A percentile compares a stretch with the other conserved stretches of the same genome.
phyloP scores from a whole-genome alignment of 1,139 yeast genomes.

The Yueomyces sp. region DNA sequence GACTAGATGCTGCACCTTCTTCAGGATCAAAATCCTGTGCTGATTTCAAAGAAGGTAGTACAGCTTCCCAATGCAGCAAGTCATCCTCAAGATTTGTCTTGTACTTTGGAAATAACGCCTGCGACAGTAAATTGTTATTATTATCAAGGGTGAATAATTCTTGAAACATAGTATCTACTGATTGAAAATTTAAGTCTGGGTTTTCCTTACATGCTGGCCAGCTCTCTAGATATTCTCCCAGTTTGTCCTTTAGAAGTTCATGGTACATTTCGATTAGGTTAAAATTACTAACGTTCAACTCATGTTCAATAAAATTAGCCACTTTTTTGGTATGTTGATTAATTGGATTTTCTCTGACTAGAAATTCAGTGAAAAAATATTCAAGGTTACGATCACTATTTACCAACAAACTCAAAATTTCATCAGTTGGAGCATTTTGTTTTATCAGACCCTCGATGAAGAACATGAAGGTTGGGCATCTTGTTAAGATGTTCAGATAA shows the following conservation, averaged over 20 bases:
- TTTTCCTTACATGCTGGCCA: conserved; percentile 18
- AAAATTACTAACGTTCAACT: conserved; percentile 16
- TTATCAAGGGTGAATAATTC: conserved; percentile 23
- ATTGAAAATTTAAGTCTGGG: conserved; percentile 16
- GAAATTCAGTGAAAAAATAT: conserved; percentile 22
- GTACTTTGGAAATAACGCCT: conserved; percentile 20
- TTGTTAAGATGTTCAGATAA: conserved; percentile 30
- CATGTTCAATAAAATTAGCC: conserved; percentile 15
- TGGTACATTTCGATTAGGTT: conserved; percentile 22
- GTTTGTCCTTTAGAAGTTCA: conserved; percentile 16
- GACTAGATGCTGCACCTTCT: conserved; percentile 3
- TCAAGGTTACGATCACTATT: conserved; percentile 16
- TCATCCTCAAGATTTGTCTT: conserved; percentile 22
- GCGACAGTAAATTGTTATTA: conserved; percentile 20
- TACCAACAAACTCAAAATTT: conserved; percentile 15
- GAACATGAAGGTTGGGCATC: conserved; percentile 35
- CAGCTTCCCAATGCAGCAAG: conserved; percentile 20
- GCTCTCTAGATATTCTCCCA: conserved; percentile 11
- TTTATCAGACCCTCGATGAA: conserved; percentile 26
- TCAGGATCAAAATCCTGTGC: conserved; percentile 1
- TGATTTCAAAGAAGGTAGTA: conserved; percentile 7
- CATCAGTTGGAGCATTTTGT: conserved; percentile 17
- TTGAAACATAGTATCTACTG: conserved; percentile 22
- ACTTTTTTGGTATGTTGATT: conserved; percentile 21
- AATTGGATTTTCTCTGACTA: conserved; percentile 24